Percentiles rank a stretch among this genome's conserved stretches.
Conservation (phyloP, 1,284 basidiomycete genomes). For the Boletus holoroseus region DNA sequence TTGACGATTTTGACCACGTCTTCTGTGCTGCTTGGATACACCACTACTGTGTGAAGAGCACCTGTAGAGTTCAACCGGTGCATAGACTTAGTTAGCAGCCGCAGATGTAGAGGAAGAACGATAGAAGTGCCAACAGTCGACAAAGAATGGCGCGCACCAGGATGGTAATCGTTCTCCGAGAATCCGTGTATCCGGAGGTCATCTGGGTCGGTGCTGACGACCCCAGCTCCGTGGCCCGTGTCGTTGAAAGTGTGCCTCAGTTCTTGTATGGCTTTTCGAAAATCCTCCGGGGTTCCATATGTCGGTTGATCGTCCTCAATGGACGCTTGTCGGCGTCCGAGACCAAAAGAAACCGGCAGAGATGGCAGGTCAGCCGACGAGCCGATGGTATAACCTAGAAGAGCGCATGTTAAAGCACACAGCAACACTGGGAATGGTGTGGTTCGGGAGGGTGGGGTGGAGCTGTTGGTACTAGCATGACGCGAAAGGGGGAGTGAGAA, state of each 20-base stretch:
- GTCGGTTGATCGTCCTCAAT: slow-evolving; percentile 12
- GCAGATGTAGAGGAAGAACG: background rate
- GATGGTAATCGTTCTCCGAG: slow-evolving; percentile 54
- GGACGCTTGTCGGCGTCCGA: background rate
- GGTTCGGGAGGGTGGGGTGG: background rate
- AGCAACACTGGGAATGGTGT: slow-evolving; percentile 13
- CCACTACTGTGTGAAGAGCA: slow-evolving; percentile 45
- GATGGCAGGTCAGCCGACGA: slow-evolving; percentile 6
- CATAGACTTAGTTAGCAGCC: background rate
- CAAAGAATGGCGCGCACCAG: slow-evolving; percentile 38
- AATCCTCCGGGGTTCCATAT: slow-evolving; percentile 50
- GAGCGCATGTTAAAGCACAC: slow-evolving; percentile 23
- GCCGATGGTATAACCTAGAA: slow-evolving; percentile 28
- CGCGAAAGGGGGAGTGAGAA: slow-evolving; percentile 2
- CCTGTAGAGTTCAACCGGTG: slow-evolving; percentile 29
- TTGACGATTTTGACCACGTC: slow-evolving; percentile 67
- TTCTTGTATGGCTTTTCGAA: slow-evolving; percentile 46
- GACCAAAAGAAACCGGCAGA: slow-evolving; percentile 5
- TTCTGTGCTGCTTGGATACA: slow-evolving; percentile 53
- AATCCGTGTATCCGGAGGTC: slow-evolving; percentile 54
- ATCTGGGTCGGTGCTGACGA: slow-evolving; percentile 51
- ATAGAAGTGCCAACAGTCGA: background rate
- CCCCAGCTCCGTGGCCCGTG: slow-evolving; percentile 11
- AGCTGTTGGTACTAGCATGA: slow-evolving; percentile 11
- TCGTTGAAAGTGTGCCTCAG: slow-evolving; percentile 37